These are phyloP conservation scores for Brassica rapa DNA, from an alignment of 345 rosid genomes.

Conservation along the genomic window DNA sequence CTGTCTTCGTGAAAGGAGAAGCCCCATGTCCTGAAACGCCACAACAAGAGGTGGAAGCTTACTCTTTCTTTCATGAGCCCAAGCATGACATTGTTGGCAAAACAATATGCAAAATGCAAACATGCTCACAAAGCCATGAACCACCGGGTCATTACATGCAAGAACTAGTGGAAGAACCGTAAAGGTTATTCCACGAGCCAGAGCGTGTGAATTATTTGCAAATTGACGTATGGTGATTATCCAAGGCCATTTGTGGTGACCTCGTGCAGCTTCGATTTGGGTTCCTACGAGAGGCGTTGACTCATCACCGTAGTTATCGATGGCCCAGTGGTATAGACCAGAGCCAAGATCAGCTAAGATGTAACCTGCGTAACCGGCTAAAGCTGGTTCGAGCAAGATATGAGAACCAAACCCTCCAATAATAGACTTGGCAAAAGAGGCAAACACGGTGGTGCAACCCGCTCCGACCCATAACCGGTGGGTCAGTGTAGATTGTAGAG, in stretches of 20 bases:
- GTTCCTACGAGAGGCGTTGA: conserved; percentile 68
- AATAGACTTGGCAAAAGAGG: conserved; percentile 59
- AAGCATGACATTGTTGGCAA: conserved; percentile 91
- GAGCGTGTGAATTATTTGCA: conserved; percentile 77
- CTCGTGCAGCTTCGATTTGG: conserved; percentile 88
- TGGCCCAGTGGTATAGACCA: conserved; percentile 93
- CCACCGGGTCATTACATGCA: conserved; percentile 47
- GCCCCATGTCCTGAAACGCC: conserved; percentile 65
- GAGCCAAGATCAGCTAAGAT: conserved; percentile 79
- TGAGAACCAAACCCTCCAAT: conserved; percentile 49
- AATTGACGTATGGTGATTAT: conserved; percentile 76
- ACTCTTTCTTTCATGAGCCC: conserved; percentile 91
- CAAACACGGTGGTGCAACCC: conserved; percentile 64
- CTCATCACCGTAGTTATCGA: conserved; percentile 80
- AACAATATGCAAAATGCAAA: conserved; percentile 75
- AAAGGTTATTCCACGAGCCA: conserved; percentile 61
- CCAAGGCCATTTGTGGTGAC: conserved; percentile 95
- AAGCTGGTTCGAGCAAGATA: conserved; percentile 54
- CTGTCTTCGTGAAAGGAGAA: conserved; percentile 68
- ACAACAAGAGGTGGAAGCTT: conserved; percentile 65
- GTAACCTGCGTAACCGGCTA: conserved; percentile 70
- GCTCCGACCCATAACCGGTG: conserved; percentile 74
- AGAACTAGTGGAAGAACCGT: conserved; percentile 63
- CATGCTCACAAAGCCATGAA: conserved; percentile 55
- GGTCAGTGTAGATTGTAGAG: conserved; percentile 66